Evolutionary conservation across 345 rosid species (phyloP).

Genomic region (Schrenkiella parvula): DNA sequence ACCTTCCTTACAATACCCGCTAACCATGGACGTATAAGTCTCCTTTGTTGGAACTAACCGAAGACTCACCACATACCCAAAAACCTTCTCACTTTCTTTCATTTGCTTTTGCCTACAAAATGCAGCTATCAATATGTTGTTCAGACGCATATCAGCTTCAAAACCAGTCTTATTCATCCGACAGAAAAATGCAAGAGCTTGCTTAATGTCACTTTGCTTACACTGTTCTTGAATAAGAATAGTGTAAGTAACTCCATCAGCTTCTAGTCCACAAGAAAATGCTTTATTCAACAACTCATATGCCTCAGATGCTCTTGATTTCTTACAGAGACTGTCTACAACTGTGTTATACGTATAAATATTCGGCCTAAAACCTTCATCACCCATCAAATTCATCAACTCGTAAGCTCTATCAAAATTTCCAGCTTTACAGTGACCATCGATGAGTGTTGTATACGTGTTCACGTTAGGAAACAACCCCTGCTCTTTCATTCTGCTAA

Average conservation of each 20-base stretch:
- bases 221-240: conserved; percentile 77
- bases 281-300: conserved; percentile 51
- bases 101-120: conserved; percentile 64
- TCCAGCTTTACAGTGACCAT: conserved; percentile 73
- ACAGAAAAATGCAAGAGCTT: conserved; percentile 52
- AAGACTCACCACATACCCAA: conserved; percentile 41
- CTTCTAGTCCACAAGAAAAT: conserved; percentile 45
- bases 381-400: conserved; percentile 65
- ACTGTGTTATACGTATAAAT: conserved; percentile 60
- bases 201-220: conserved; percentile 42
- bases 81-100: conserved; percentile 66
- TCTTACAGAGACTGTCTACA: conserved; percentile 58
- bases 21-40: conserved; percentile 81
- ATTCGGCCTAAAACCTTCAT: conserved; percentile 60
- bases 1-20: conserved; percentile 66
- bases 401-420: conserved; percentile 64
- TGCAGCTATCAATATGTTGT: conserved; percentile 62
- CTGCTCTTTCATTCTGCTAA: conserved; percentile 80
- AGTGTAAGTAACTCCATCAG: conserved; percentile 77
- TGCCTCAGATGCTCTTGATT: conserved; percentile 62
- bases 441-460: conserved; percentile 65
- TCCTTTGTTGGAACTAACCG: conserved; percentile 79
- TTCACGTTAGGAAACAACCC: conserved; percentile 64
- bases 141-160: conserved; percentile 57
- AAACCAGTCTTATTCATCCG: conserved; percentile 65